These are phyloP conservation scores for Apophysomyces ossiformis DNA, from an alignment of 371 early-diverging fungal genomes.

Conservation along the genomic window DNA sequence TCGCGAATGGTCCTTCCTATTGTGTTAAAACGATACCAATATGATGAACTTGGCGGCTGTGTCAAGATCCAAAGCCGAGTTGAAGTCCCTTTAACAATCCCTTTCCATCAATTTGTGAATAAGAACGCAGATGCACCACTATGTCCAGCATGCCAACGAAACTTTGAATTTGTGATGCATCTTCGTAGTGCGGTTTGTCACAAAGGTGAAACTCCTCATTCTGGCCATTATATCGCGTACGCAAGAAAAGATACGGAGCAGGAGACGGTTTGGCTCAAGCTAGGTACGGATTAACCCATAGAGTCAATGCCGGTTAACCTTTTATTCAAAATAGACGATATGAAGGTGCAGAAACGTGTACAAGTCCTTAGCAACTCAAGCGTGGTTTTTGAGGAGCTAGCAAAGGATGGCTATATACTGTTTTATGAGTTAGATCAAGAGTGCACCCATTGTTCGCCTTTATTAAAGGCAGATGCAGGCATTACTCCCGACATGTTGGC, in stretches of 20 bases:
- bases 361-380: slow-evolving; percentile 18
- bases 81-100: slow-evolving; percentile 49
- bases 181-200: slow-evolving; percentile 65
- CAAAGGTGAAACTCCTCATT: slow-evolving; percentile 45
- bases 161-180: slow-evolving; percentile 49
- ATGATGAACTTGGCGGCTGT: slow-evolving; percentile 30
- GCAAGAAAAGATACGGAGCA: slow-evolving; percentile 29
- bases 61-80: slow-evolving; percentile 49
- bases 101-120: slow-evolving; percentile 56
- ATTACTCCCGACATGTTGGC: background rate
- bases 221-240: slow-evolving; percentile 64
- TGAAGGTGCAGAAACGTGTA: slow-evolving; percentile 35
- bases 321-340: slow-evolving; percentile 37
- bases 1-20: slow-evolving; percentile 57
- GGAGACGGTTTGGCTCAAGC: slow-evolving; percentile 30
- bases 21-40: slow-evolving; percentile 59
- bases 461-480: background rate
- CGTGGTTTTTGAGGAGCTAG: slow-evolving; percentile 41
- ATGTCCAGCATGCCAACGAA: slow-evolving; percentile 26
- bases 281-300: slow-evolving; percentile 25
- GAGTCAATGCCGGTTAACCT: background rate
- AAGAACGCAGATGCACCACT: slow-evolving; percentile 34
- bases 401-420: slow-evolving; percentile 59
- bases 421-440: slow-evolving; percentile 57
- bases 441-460: slow-evolving; percentile 11